Base-by-base conservation (phyloP, 805 yeast genomes). In the Wickerhamiella australiensis region DNA sequence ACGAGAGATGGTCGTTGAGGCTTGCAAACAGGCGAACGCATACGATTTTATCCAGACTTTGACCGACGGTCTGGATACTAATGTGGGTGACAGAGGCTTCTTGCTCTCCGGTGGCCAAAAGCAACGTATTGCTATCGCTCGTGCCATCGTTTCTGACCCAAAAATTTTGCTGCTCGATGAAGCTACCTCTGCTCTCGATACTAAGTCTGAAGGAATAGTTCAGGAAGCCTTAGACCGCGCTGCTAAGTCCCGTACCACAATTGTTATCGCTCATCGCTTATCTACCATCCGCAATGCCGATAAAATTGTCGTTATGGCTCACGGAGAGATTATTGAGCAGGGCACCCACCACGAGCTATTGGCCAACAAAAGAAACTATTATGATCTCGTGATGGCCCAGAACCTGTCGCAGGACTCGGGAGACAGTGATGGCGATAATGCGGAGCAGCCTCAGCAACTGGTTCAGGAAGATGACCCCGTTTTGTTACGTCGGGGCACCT, bases 41-140 rank as follows among this genome's bases (percentile, higher is more conserved):
- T 67, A 62, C 56, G 69, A 65, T 35, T 66, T 66, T 50, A 64
- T 66, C 41, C 60, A 70, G 27, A 85, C 78, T 41, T 64, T 88
- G 55, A 94, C 96, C 0, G 83, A 82, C n/a, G 95, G 96, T 0
- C 66, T 78, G 12, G 71, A 81, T 36, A 88, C 96, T 0, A 72
- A 85, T 52, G 77, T 76, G 38, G 80, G 79, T 20, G 70, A 74
- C 25, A 66, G 79, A 18, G 81, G 81, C 1, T 77, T 78, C 37
- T 64, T 76, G 33, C 63, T 80, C 41, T 76, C 82, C 5, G 86
- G 86, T 37, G 86, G 86, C 9, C 85, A 80, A 60, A 79, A 80
- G 59, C 86, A 80, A 64, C 71, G 85, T 58, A 70, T 80, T 31
- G 85, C 85, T 4, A 77, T 80, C 59, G 85, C 85, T 0, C 67